Evolutionary conservation across 148 eudicot species (phyloP).

Genomic region (Spergularia bocconei): DNA sequence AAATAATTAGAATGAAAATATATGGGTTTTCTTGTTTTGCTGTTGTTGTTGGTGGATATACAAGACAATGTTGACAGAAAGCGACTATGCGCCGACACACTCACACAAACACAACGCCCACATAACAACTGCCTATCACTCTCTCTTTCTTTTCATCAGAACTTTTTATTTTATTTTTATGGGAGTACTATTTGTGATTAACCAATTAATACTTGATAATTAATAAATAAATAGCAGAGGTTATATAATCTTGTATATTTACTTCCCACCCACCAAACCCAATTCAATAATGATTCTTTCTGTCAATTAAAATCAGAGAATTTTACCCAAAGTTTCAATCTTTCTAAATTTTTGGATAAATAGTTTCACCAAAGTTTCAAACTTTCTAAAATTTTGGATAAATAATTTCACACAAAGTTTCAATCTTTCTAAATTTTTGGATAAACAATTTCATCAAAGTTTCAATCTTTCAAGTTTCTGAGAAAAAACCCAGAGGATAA

Average conservation of each 20-base stretch:
- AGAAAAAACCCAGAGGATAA: background rate
- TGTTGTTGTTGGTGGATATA: slow-evolving; percentile 25
- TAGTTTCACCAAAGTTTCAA: background rate
- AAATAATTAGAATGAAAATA: slow-evolving; percentile 15
- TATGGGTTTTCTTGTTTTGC: background rate
- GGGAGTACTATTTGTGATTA: background rate
- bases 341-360: slow-evolving; percentile 5
- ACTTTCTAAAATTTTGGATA: slow-evolving; percentile 4
- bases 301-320: slow-evolving; percentile 8
- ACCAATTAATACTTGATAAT: background rate
- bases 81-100: slow-evolving; percentile 57
- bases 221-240: background rate
- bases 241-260: background rate
- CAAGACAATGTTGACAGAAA: slow-evolving; percentile 55
- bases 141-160: background rate
- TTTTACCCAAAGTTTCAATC: background rate
- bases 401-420: slow-evolving; percentile 4
- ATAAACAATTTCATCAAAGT: slow-evolving; percentile 1
- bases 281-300: slow-evolving; percentile 1
- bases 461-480: background rate
- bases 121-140: slow-evolving; percentile 13
- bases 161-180: background rate
- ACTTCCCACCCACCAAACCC: slow-evolving; percentile 8
- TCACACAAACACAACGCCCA: slow-evolving; percentile 20
- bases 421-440: background rate